Evolutionary conservation across 2,329 filamentous ascomycete species (phyloP), one percentile per base, ranked within the genome.

Genomic region (Cryphonectria radicalis): DNA sequence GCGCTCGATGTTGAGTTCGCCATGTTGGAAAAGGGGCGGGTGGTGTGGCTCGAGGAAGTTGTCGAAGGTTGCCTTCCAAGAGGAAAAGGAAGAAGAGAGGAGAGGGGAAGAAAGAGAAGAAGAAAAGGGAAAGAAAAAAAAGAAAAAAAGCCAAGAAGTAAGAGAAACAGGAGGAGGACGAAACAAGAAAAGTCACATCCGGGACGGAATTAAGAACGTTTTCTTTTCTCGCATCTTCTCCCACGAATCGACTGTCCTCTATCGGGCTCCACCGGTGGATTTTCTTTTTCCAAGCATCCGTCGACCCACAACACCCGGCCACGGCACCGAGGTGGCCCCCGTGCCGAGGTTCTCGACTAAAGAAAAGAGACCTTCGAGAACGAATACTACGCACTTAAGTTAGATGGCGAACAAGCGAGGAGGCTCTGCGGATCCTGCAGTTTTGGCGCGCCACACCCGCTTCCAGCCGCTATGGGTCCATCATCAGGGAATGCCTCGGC

Each of bases 401-500:
- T 40, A 40, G 37, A 40, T 28, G 43, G 40, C 46, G 4, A 25
- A 42, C 13, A 46, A 46, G 62, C 67, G 57, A n/a, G 43, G 66
- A 67, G 71, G 66, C 66, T 71, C 63, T 69, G 71, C 71, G 71
- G 71, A 60, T 70, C 71, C 63, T 59, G 55, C 28, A 59, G 10
- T 63, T 19, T n/a, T 11, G 35, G 60, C 22, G 17, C 35, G 46
- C 53, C 42, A 19, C 63, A 17, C 59, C 43, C 64, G 64, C 35
- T 10, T 19, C 13, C 37, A 66, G 64, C 64, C 46, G 43, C 35
- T 53, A 60, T 69, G 67, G 60, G 4, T 43, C 35, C 43, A 19
- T 40, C 22, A 37, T 19, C 7, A 55, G 59, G 43, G 43, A n/a
- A n/a, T 69, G 67, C 59, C 67, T 68, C 67, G 57, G 67, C 42